phyloP scores from a whole-genome alignment of 352 stramenopile genomes.

The Phytophthora hybrid region DNA sequence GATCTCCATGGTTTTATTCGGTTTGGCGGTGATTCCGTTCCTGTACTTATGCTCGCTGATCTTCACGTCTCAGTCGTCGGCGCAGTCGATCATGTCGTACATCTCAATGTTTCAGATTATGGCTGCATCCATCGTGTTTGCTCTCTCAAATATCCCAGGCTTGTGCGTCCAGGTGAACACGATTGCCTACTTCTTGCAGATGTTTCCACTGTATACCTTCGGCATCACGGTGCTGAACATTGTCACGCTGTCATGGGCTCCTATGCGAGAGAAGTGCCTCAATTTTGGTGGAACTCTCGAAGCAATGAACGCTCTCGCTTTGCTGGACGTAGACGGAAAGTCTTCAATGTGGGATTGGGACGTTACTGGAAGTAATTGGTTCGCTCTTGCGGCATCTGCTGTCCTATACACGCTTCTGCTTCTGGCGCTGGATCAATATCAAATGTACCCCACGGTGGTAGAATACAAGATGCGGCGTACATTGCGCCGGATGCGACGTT shows the following conservation, averaged over 20 bases:
- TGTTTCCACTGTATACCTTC: constrained; percentile 73
- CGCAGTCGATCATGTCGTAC: constrained; percentile 84
- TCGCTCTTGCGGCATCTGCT: constrained; percentile 50
- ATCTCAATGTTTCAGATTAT: constrained; percentile 76
- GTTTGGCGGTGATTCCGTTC: constrained; percentile 68
- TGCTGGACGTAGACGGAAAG: constrained; percentile 1
- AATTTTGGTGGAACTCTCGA: constrained; percentile 4
- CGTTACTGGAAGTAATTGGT: constrained; percentile 52
- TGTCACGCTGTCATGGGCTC: constrained; percentile 55
- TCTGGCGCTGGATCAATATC: constrained; percentile 61
- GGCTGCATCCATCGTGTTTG: constrained; percentile 52
- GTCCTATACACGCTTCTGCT: constrained; percentile 63
- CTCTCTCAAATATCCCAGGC: constrained; percentile 56
- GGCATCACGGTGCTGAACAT: constrained; percentile 57
- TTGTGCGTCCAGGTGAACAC: constrained; percentile 59
- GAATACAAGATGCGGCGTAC: constrained; percentile 41
- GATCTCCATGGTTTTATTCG: constrained; percentile 49
- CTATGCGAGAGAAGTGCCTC: constrained; percentile 58
- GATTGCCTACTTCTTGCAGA: constrained; percentile 54
- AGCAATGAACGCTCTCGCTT: constrained; percentile 3
- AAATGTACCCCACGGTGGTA: constrained; percentile 78
- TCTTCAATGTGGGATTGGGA: constrained; percentile 63
- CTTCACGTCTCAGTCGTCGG: constrained; percentile 81
- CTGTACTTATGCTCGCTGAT: constrained; percentile 72
- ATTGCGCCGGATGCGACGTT: constrained; percentile 29